Evolutionary conservation across 2,329 filamentous ascomycete species (phyloP).

Genomic region (Chalara sp.): DNA sequence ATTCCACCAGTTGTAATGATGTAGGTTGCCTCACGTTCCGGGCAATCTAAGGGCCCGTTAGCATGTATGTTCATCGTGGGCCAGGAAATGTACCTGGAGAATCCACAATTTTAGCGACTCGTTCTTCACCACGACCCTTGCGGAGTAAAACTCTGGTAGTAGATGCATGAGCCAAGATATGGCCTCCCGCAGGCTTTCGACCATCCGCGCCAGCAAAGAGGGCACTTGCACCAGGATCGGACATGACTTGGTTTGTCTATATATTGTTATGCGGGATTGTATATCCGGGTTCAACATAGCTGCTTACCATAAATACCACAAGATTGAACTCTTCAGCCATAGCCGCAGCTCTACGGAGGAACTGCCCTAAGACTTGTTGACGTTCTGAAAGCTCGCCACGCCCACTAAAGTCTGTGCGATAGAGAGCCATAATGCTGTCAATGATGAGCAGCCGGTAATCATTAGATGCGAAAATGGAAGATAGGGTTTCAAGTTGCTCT

Average conservation of each 20-base stretch:
- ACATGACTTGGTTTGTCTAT: constrained; percentile 65
- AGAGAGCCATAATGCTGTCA: constrained; percentile 65
- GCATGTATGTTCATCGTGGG: neutral
- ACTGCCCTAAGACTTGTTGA: constrained; percentile 61
- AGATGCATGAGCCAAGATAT: constrained; percentile 63
- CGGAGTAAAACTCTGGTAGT: constrained; percentile 59
- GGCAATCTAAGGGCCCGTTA: constrained; percentile 45
- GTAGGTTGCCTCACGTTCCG: constrained; percentile 63
- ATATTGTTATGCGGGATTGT: neutral
- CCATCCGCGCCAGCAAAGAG: constrained; percentile 63
- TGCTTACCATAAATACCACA: constrained; percentile 50
- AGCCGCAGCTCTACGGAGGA: constrained; percentile 55
- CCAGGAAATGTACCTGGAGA: constrained; percentile 46
- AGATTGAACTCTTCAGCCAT: constrained; percentile 67
- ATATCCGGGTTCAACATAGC: neutral
- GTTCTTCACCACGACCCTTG: constrained; percentile 63
- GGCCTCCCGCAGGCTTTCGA: constrained; percentile 59
- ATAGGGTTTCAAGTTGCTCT: constrained; percentile 54
- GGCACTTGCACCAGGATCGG: constrained; percentile 61
- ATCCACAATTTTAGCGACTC: constrained; percentile 63
- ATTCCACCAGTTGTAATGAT: constrained; percentile 65
- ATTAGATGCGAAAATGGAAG: constrained; percentile 53
- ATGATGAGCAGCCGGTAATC: constrained; percentile 61
- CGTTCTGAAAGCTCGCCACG: constrained; percentile 62
- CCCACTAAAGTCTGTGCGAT: constrained; percentile 60